Base-by-base conservation (phyloP, 2,329 filamentous ascomycete genomes). In the Aspergillus eucalypticola region DNA sequence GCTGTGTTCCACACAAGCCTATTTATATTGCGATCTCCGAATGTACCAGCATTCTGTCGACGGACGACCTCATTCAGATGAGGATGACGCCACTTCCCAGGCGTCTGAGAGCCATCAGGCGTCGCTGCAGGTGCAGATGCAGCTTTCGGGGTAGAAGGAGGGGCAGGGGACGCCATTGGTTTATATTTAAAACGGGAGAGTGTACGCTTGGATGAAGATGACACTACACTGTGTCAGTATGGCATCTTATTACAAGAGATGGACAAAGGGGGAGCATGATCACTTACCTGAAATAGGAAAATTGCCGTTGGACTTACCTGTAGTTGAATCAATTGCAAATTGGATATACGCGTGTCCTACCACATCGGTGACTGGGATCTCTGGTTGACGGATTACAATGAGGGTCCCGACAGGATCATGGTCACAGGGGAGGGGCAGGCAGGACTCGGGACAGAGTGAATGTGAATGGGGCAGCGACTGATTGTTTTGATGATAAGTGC, bases 71-170 rank as follows among this genome's bases (percentile, higher is more conserved):
- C 94, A 70, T 92, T 85, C 65, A 97, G 84, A 64, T 89, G 88
- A 35, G 95, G 95, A 75, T 99, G 95, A 71, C 88, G 86, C 94
- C 95, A 99, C 72, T 88, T 91, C 58, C 94, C 93, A 6, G 91
- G 79, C 7, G 78, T 79, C 17, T 73, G 74, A 8, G 71, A 72
- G 52, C 69, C 70, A 52, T 69, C 66, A n/a, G 70, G 67, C 8
- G 66, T 58, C 60, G 75, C 69, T 49, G 66, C 54, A 53, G 67
- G 61, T 15, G 67, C 63, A 50, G 73, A 67, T 38, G 67, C 61
- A 52, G 72, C 68, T 62, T 69, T 75, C 35, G 77, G 78, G 11
- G 75, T 82, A 72, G 72, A 83, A 63, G 65, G 84, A 71, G 66
- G 63, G 13, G 72, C 66, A 60, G 64, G 62, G 17, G 71, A 70